A percentile compares a stretch with the other conserved stretches of the same genome.
Conservation (phyloP, 106 monocot genomes). For the Ottelia alismoides region DNA sequence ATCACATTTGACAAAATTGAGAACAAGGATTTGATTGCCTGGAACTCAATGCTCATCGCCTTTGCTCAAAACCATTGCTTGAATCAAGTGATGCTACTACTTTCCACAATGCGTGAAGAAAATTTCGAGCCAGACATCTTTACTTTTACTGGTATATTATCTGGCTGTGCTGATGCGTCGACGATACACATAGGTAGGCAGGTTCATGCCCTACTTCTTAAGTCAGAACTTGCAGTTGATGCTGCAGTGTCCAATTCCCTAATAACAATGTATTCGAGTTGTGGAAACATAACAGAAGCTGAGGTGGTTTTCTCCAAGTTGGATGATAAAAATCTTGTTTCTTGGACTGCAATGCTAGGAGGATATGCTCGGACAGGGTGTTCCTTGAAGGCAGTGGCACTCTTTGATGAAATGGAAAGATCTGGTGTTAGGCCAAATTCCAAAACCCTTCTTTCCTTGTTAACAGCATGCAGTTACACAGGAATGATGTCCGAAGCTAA, state of each 20-base stretch:
- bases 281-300: conserved; percentile 21
- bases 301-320: conserved; percentile 17
- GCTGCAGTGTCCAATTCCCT: conserved; percentile 28
- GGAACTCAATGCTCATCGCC: conserved; percentile 27
- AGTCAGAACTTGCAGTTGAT: conserved; percentile 10
- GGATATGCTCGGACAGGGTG: conserved; percentile 24
- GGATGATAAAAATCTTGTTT: conserved; percentile 3
- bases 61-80: conserved; percentile 15
- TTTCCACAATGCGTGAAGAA: conserved; percentile 16
- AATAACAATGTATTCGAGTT: conserved; percentile 30
- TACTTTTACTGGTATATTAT: conserved; percentile 22
- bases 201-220: conserved; percentile 22
- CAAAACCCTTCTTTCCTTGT: conserved; percentile 21
- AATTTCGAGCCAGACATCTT: conserved; percentile 18
- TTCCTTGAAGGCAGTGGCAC: conserved; percentile 15
- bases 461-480: conserved; percentile 31
- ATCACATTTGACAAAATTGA: conserved; percentile 8
- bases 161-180: conserved; percentile 21
- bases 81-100: conserved; percentile 14
- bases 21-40: conserved; percentile 19
- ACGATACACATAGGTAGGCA: conserved; percentile 25
- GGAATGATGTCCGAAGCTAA: conserved; percentile 12
- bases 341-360: conserved; percentile 34
- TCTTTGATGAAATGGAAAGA: conserved; percentile 18
- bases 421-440: conserved; percentile 11